Conservation (phyloP, 768 basidiomycete species). For the Boletus reticuloceps region DNA sequence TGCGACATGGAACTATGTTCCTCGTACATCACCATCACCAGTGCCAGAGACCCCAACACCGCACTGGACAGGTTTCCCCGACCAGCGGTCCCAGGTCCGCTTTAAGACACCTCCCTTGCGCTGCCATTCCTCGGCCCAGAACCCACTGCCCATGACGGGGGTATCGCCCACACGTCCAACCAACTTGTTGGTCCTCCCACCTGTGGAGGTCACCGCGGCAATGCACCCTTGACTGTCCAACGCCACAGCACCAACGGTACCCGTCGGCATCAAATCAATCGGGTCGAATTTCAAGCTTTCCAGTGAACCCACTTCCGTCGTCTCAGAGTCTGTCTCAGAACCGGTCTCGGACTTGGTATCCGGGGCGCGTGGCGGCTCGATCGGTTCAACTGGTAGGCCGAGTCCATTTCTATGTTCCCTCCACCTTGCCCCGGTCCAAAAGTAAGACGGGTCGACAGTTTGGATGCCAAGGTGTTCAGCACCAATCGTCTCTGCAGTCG, state of each 20-base stretch:
- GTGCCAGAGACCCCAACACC: conserved; percentile 82
- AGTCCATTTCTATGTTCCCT: conserved; percentile 70
- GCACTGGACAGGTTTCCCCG: conserved; percentile 29
- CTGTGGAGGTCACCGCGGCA: conserved; percentile 72
- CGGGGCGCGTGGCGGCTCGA: conserved; percentile 32
- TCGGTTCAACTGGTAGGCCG: conserved; percentile 67
- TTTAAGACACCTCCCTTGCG: conserved; percentile 31
- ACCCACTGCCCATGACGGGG: conserved; percentile 72
- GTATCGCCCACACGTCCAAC: conserved; percentile 85
- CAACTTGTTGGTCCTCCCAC: conserved; percentile 80
- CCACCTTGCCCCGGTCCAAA: conserved; percentile 75
- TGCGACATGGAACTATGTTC: neutral
- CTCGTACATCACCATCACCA: conserved; percentile 77
- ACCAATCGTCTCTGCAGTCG: conserved; percentile 60
- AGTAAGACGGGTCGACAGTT: conserved; percentile 73
- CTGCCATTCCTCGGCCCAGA: conserved; percentile 83
- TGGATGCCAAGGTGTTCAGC: conserved; percentile 46
- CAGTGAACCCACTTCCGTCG: conserved; percentile 17
- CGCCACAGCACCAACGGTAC: conserved; percentile 85
- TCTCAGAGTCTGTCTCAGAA: neutral
- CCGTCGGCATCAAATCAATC: conserved; percentile 63
- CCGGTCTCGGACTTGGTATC: conserved; percentile 14
- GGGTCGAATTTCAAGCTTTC: conserved; percentile 18
- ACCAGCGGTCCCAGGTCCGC: conserved; percentile 40
- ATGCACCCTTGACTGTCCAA: conserved; percentile 75